Evolutionary conservation across 2,329 filamentous ascomycete genomes (phyloP), one percentile per base, ranked within the genome.

Genomic region (Boeremia exigua): DNA sequence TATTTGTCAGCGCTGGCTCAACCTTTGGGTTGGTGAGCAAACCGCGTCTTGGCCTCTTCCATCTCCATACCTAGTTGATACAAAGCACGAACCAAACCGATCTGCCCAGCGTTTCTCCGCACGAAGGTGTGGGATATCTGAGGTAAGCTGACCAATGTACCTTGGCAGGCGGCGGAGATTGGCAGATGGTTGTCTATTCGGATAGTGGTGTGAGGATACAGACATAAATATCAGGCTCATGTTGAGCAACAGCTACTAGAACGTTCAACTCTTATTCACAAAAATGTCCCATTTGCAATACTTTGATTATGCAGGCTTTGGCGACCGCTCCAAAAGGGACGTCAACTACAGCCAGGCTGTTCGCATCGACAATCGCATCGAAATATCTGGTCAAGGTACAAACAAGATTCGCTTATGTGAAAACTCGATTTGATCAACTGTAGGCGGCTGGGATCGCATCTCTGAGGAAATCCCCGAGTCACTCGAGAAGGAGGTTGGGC

Each of bases 331-430:
- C 9, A 65, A 57, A 37, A 52, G 50, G 28, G 59, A 65, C 8
- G 33, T 63, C 11, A 61, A 49, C 17, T 55, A 49, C 23, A 55
- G 40, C 33, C 46, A 60, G 46, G 65, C 63, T n/a, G 63, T 71
- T 4, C 63, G 66, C 32, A 62, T 71, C 28, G 60, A 61, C 30
- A 62, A 68, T 15, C 52, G 52, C 19, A 67, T 72, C 37, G 62
- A 70, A 23, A 46, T 69, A 7, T 70, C 66, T 1, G 64, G 65
- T 7, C 68, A 72, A 65, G 68, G 66, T 71, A 37, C 2, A 8
- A 2, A 10, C 6, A 7, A 9, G 19, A 12, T 4, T 11, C 2
- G 4, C 12, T 8, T 29, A 14, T 7, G 4, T 3, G 11, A 28
- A 8, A 2, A 27, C n/a, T 10, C 12, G 8, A 32, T 32, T 36